Conservation (phyloP, 805 yeast species). For the Suhomyces xylopsoci region DNA sequence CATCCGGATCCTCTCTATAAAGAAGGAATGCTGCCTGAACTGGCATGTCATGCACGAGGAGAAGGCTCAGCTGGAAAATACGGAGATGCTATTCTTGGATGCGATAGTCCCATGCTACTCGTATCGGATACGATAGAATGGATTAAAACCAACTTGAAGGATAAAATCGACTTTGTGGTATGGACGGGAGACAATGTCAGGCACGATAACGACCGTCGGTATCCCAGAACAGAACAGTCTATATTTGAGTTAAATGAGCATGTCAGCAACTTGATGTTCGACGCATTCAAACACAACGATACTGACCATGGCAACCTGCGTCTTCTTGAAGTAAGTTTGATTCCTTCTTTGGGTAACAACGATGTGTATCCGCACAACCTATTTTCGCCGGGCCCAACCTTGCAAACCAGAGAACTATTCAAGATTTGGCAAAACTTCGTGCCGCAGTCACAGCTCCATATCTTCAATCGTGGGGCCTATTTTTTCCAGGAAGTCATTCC, state of each 20-base stretch:
- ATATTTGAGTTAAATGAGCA: conserved; percentile 67
- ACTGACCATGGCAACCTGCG: conserved; percentile 40
- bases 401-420: conserved; percentile 75
- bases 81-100: conserved; percentile 74
- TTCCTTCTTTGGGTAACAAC: conserved; percentile 81
- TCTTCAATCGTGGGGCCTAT: conserved; percentile 72
- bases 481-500: conserved; percentile 79
- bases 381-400: conserved; percentile 84
- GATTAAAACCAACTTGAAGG: conserved; percentile 61
- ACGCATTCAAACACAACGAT: conserved; percentile 45
- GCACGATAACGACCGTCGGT: conserved; percentile 73
- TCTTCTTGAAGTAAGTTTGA: conserved; percentile 43
- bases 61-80: conserved; percentile 57
- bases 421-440: conserved; percentile 70
- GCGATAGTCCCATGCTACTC: conserved; percentile 68
- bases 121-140: conserved; percentile 64
- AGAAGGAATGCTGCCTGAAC: conserved; percentile 47
- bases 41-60: conserved; percentile 55
- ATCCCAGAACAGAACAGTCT: conserved; percentile 70
- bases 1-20: conserved; percentile 76
- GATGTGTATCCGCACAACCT: conserved; percentile 88
- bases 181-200: conserved; percentile 92
- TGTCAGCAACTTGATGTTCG: conserved; percentile 51
- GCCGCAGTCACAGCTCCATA: conserved; percentile 74
- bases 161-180: conserved; percentile 77